A percentile compares a stretch with the other conserved stretches of the same genome.
Conservation (phyloP, 2,329 filamentous ascomycete genomes). For the Curvularia sp. region DNA sequence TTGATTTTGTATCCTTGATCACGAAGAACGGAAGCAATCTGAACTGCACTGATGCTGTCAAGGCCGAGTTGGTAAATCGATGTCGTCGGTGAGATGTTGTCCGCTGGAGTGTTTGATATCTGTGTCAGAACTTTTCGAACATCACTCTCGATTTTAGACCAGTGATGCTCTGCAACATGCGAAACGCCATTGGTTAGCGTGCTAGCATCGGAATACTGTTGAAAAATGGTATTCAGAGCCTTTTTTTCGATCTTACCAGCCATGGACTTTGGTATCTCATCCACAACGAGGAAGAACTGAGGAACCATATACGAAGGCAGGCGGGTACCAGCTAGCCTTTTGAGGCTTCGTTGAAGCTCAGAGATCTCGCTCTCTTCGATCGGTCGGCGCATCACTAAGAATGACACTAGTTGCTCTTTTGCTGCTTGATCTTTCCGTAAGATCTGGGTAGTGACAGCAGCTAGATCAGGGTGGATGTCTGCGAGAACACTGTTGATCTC, state of each 20-base stretch:
- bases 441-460: slow-evolving; percentile 41
- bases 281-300: slow-evolving; percentile 43
- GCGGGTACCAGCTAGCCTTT: slow-evolving; percentile 23
- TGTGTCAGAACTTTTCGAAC: slow-evolving; percentile 65
- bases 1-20: slow-evolving; percentile 65
- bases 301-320: slow-evolving; percentile 51
- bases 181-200: slow-evolving; percentile 4
- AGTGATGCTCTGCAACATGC: slow-evolving; percentile 40
- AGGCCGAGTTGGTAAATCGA: slow-evolving; percentile 89
- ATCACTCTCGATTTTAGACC: slow-evolving; percentile 59
- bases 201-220: slow-evolving; percentile 19
- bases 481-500: slow-evolving; percentile 48
- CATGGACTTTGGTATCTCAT: slow-evolving; percentile 47
- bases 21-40: slow-evolving; percentile 74
- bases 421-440: slow-evolving; percentile 32
- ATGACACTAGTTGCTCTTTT: slow-evolving; percentile 49
- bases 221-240: slow-evolving; percentile 41
- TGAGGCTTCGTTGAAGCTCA: slow-evolving; percentile 31
- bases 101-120: slow-evolving; percentile 61
- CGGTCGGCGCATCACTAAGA: slow-evolving; percentile 27
- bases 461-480: slow-evolving; percentile 29
- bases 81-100: slow-evolving; percentile 64
- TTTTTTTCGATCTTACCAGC: slow-evolving; percentile 53
- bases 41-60: slow-evolving; percentile 86
- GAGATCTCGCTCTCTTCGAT: slow-evolving; percentile 13